Evolutionary conservation across 1,139 yeast species (phyloP), one percentile per base, ranked within the genome.

Genomic region (Tardiomyces digboiensis): DNA sequence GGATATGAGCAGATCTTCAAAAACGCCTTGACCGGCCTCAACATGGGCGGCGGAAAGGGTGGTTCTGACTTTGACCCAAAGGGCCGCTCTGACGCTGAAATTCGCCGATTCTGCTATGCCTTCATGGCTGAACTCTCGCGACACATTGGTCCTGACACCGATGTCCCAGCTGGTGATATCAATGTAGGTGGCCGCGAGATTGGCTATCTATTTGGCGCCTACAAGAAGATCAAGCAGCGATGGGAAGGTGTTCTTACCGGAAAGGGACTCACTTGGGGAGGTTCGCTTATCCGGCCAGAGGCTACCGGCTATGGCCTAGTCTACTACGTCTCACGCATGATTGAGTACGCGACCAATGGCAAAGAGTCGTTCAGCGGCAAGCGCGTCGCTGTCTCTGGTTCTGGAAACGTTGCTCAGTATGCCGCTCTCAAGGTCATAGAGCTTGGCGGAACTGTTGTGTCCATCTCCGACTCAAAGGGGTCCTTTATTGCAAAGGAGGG

Each of bases 11-110:
- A 91, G 74, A 88, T 88, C 68, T 91, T 91, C 79, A 91, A 91
- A 78, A 91, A 91, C 66, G 97, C 98, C 45, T 76, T 91, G 62
- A 91, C 98, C 58, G 97, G 97, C 60, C 78, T 89, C 61, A 79
- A 82, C 78, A 88, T 91, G 85, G 98, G 98, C 67, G 98, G 98
- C 75, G 98, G 96, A 73, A 91, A 91, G 71, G 98, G 98, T 79
- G 98, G 98, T 68, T 76, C 95, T 52, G 97, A 91, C 72, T 91
- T 91, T 71, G 87, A 89, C 72, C 96, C 97, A 61, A 89, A 89
- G 78, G 95, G 91, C 61, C 83, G 82, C 71, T 75, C 95, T 47
- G 94, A 89, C 68, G 68, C 73, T 58, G 98, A 91, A 74, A 89
- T 91, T 70, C 83, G 98, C 76, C 82, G 95, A 70, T 91, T 91